Percentiles rank a stretch among this genome's conserved stretches.
Conservation (phyloP, 768 basidiomycete species). For the Coprinopsis marcescibilis region DNA sequence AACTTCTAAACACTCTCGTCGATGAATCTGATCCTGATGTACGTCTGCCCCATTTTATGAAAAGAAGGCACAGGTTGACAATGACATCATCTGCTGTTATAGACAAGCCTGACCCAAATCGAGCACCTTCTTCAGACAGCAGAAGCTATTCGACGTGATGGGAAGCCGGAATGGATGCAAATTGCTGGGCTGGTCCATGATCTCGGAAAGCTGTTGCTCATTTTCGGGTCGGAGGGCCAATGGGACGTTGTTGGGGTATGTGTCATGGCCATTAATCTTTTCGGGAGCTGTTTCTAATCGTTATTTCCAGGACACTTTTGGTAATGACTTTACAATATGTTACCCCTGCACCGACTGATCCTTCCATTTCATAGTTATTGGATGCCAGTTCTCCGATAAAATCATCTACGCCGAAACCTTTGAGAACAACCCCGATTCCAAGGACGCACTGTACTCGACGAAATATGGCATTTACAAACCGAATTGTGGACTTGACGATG, state of each 20-base stretch:
- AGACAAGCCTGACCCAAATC: slow-evolving; percentile 80
- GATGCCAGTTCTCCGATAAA: slow-evolving; percentile 81
- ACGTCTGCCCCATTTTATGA: slow-evolving; percentile 15
- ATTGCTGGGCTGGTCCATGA: slow-evolving; percentile 84
- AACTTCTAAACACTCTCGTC: slow-evolving; percentile 79
- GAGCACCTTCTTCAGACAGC: slow-evolving; percentile 89
- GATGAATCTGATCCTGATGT: slow-evolving; percentile 93
- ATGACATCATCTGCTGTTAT: slow-evolving; percentile 22
- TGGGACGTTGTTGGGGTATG: slow-evolving; percentile 91
- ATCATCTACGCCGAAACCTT: slow-evolving; percentile 80
- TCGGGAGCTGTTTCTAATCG: slow-evolving; percentile 11
- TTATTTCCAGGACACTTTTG: slow-evolving; percentile 36
- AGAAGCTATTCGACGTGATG: slow-evolving; percentile 82
- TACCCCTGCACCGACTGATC: too few relatives aligned
- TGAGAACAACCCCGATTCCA: slow-evolving; percentile 61
- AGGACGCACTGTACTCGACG: slow-evolving; percentile 62
- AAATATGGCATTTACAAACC: slow-evolving; percentile 72
- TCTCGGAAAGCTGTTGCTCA: slow-evolving; percentile 79
- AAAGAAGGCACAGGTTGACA: slow-evolving; percentile 6
- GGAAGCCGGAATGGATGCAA: slow-evolving; percentile 92
- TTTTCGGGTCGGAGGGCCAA: slow-evolving; percentile 84
- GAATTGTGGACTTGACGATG: slow-evolving; percentile 77
- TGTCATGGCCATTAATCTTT: slow-evolving; percentile 13
- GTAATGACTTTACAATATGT: too few relatives aligned
- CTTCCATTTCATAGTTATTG: too few relatives aligned